A percentile compares a stretch with the other conserved stretches of the same genome.
These are phyloP conservation scores for Wickerhamomyces bisporus DNA, from an alignment of 805 yeast genomes.

Conservation along the genomic window DNA sequence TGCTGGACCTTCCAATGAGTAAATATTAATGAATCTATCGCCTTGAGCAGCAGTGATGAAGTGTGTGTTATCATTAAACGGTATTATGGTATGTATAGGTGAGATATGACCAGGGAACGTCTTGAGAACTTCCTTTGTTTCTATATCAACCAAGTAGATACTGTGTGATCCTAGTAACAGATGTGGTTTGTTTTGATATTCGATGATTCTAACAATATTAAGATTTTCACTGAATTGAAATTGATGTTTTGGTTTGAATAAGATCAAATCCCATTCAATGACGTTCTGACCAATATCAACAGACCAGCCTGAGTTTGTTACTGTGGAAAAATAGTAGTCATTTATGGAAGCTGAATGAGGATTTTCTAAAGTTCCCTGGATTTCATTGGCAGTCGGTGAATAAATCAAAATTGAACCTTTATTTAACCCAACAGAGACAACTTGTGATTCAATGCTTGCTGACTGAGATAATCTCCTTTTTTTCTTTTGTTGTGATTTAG, in stretches of 20 bases:
- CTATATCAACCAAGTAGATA: slow-evolving; percentile 46
- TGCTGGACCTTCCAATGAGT: slow-evolving; percentile 38
- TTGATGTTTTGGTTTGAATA: slow-evolving; percentile 36
- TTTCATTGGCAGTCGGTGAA: slow-evolving; percentile 59
- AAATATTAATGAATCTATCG: slow-evolving; percentile 78
- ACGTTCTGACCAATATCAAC: slow-evolving; percentile 55
- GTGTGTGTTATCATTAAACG: slow-evolving; percentile 30
- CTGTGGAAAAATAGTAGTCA: slow-evolving; percentile 40
- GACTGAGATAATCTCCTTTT: slow-evolving; percentile 19
- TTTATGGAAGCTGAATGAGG: slow-evolving; percentile 42
- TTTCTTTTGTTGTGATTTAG: slow-evolving; percentile 9
- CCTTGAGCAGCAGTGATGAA: slow-evolving; percentile 70
- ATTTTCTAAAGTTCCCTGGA: slow-evolving; percentile 46
- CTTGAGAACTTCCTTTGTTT: slow-evolving; percentile 34
- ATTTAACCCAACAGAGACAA: slow-evolving; percentile 58
- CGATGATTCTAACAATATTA: slow-evolving; percentile 29
- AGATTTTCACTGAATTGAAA: slow-evolving; percentile 33
- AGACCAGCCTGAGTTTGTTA: slow-evolving; percentile 47
- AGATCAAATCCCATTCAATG: slow-evolving; percentile 55
- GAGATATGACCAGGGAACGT: slow-evolving; percentile 76
- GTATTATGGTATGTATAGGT: slow-evolving; percentile 48
- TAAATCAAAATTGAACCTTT: slow-evolving; percentile 61
- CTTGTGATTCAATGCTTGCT: slow-evolving; percentile 33
- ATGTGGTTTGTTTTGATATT: slow-evolving; percentile 28
- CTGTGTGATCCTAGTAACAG: slow-evolving; percentile 65